A percentile compares a stretch with the other conserved stretches of the same genome.
These are phyloP conservation scores for Colletotrichum gloeosporioides DNA, from an alignment of 2,329 filamentous ascomycete genomes.

Conservation along the genomic window DNA sequence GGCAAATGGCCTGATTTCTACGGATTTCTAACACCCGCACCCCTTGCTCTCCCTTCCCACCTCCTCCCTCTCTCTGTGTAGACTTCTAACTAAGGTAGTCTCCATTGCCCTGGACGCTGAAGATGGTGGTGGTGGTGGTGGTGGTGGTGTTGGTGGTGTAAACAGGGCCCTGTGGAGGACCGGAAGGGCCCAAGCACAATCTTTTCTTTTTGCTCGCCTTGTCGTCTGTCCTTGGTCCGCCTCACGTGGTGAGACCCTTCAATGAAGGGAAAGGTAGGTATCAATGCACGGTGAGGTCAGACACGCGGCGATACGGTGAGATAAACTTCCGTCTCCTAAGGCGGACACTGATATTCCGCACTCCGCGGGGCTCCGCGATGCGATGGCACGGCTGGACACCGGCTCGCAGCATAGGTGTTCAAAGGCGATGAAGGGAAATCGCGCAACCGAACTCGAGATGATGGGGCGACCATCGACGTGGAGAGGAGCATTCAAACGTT, in stretches of 20 bases:
- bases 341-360: background rate
- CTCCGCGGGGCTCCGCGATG: slow-evolving; percentile 11
- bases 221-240: slow-evolving; percentile 1
- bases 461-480: background rate
- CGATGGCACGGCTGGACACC: background rate
- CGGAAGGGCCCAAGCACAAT: background rate
- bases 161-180: background rate
- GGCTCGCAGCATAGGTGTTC: background rate
- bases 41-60: background rate
- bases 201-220: background rate
- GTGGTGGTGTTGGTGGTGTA: background rate
- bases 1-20: slow-evolving; percentile 1
- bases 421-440: background rate
- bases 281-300: background rate
- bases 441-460: background rate
- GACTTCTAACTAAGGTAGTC: too few relatives aligned
- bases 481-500: background rate
- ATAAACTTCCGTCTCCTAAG: background rate
- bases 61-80: background rate
- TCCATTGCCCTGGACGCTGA: too few relatives aligned
- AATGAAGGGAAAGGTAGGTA: background rate
- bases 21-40: background rate
- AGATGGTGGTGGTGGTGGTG: background rate
- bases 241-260: slow-evolving; percentile 12
- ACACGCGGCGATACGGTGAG: too few relatives aligned